Evolutionary conservation across 371 early-diverging fungal genomes (phyloP).

Genomic region (Lichtheimia ramosa): DNA sequence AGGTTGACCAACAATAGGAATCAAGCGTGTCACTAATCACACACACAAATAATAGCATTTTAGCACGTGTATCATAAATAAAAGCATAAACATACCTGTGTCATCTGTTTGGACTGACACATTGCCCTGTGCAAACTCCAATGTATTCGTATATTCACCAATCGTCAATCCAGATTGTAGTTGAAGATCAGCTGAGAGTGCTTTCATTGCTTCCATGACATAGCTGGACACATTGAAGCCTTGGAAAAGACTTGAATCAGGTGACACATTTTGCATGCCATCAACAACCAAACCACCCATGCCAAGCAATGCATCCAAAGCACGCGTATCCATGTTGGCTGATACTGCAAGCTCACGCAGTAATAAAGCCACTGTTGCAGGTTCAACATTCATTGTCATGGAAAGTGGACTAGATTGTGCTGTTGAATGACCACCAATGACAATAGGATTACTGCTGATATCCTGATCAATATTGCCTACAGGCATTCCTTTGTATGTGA

Average conservation of each 20-base stretch:
- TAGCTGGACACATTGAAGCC: conserved; percentile 53
- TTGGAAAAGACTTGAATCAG: conserved; percentile 41
- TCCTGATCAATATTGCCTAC: conserved; percentile 58
- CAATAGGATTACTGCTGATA: conserved; percentile 40
- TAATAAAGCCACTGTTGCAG: conserved; percentile 44
- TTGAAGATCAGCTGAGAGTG: conserved; percentile 53
- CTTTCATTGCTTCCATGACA: conserved; percentile 52
- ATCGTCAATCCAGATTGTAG: conserved; percentile 49
- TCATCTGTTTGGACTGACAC: conserved; percentile 46
- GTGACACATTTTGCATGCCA: conserved; percentile 32
- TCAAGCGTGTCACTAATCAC: conserved; percentile 45
- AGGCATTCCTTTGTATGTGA: conserved; percentile 50
- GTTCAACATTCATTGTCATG: conserved; percentile 47
- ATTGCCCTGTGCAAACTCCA: conserved; percentile 48
- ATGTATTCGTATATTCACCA: conserved; percentile 50
- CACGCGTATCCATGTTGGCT: conserved; percentile 41
- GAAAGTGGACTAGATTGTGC: conserved; percentile 28
- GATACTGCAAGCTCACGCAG: conserved; percentile 53
- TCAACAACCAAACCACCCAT: conserved; percentile 48
- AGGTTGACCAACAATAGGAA: conserved; percentile 60
- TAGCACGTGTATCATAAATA: too few species aligned
- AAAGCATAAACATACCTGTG: too few species aligned
- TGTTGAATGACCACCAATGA: conserved; percentile 35
- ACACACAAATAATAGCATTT: too few species aligned
- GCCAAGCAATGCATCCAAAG: conserved; percentile 50